phyloP scores from a whole-genome alignment of 208 protist species.

The Trypanosoma mega region DNA sequence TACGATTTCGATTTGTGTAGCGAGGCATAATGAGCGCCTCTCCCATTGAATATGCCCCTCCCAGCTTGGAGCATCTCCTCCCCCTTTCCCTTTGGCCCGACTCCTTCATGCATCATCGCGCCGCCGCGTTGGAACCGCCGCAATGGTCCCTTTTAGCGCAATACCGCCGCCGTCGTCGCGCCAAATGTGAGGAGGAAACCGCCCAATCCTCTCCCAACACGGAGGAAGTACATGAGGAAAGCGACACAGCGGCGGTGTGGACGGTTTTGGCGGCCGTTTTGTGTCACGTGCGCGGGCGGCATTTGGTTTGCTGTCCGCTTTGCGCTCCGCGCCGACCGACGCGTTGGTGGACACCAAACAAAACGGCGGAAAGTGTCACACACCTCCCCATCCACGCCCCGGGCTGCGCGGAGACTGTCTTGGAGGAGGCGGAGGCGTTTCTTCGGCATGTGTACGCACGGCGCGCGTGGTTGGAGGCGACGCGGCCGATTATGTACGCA shows the following conservation, averaged over 20 bases:
- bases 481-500: constrained; percentile 27
- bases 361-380: background rate
- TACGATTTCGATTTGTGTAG: too few species aligned
- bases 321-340: constrained; percentile 9
- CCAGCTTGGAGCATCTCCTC: constrained; percentile 20
- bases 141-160: constrained; percentile 18
- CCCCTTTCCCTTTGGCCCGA: constrained; percentile 28
- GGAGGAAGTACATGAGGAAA: background rate
- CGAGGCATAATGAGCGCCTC: background rate
- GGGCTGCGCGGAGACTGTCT: constrained; percentile 1
- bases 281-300: background rate
- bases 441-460: constrained; percentile 23
- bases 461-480: constrained; percentile 8
- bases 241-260: background rate
- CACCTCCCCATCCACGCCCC: too few species aligned
- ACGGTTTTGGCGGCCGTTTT: constrained; percentile 6
- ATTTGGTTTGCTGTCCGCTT: constrained; percentile 22
- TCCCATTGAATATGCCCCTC: background rate
- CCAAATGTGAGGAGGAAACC: background rate
- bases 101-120: constrained; percentile 25
- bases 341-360: constrained; percentile 14
- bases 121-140: background rate
- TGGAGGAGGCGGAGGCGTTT: constrained; percentile 11
- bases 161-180: background rate
- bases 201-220: background rate